Evolutionary conservation across 2,329 filamentous ascomycete species (phyloP).

Genomic region (Penicillium sp.): DNA sequence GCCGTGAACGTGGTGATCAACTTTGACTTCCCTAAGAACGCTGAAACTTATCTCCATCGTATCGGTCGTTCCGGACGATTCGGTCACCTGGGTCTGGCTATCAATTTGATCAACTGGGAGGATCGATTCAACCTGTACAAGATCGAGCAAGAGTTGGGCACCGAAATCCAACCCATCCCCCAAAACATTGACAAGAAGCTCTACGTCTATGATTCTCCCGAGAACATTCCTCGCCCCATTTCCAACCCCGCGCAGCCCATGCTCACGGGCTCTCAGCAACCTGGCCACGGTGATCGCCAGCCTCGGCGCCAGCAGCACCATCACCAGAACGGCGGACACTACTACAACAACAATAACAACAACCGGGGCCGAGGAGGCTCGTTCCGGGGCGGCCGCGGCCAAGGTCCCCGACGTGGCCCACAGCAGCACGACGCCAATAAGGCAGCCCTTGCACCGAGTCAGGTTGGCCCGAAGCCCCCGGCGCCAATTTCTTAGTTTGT

Average conservation of each 20-base stretch:
- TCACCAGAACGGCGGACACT: slow-evolving; percentile 33
- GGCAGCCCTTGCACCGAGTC: slow-evolving; percentile 22
- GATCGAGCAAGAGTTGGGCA: slow-evolving; percentile 94
- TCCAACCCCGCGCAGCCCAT: slow-evolving; percentile 45
- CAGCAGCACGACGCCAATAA: slow-evolving; percentile 29
- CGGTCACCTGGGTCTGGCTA: slow-evolving; percentile 92
- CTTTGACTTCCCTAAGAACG: slow-evolving; percentile 99
- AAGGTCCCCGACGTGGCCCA: slow-evolving; percentile 37
- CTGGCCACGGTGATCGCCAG: slow-evolving; percentile 26
- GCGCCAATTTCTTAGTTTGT: slow-evolving; percentile 25
- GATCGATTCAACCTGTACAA: slow-evolving; percentile 98
- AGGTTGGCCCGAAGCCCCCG: slow-evolving; percentile 26
- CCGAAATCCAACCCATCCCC: slow-evolving; percentile 96
- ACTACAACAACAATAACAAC: slow-evolving; percentile 15
- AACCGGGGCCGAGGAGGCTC: slow-evolving; percentile 38
- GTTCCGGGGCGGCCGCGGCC: slow-evolving; percentile 41
- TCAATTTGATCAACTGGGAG: slow-evolving; percentile 99
- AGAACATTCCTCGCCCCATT: slow-evolving; percentile 83
- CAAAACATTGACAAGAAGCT: slow-evolving; percentile 92
- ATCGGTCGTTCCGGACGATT: slow-evolving; percentile 97
- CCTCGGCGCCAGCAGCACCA: slow-evolving; percentile 32
- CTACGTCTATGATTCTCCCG: slow-evolving; percentile 95
- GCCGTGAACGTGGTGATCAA: slow-evolving; percentile 99
- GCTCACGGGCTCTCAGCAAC: slow-evolving; percentile 12
- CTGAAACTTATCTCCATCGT: slow-evolving; percentile 95